Base-by-base conservation (phyloP, 108 stramenopile genomes). In the Nitzschia sp. region DNA sequence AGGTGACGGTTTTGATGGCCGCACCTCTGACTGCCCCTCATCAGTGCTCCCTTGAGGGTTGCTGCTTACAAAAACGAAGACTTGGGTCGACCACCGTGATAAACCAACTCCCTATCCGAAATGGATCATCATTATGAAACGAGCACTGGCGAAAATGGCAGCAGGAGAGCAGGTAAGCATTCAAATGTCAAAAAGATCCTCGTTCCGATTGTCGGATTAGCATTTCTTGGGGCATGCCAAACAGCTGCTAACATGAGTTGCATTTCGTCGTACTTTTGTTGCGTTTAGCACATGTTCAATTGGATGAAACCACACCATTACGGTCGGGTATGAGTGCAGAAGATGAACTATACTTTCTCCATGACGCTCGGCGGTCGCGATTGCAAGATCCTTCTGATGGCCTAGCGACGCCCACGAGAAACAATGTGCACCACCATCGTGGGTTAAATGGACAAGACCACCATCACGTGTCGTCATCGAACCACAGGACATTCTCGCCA, bases 301-400 rank as follows among this genome's bases (percentile, higher is more conserved):
- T n/a, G n/a, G n/a, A n/a, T n/a, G 38, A 42, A 42, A 6, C 6
- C 9, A 42, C 38, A 9, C 38, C 38, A 13, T 42, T 42, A 13
- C 6, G 13, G 9, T 51, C 49, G 4, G 4, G 17, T 51, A 5
- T 8, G 8, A 51, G 49, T 19, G 18, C 49, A 19, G 49, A 51
- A 19, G 49, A 51, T 51, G 49, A 51, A 19, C 49, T 51, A 5
- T 51, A 19, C 49, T 51, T 51, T n/a, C 21, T 21, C 49, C 49
- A 51, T n/a, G 49, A 51, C 21, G 49, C 21, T 19, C 49, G 49
- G n/a, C n/a, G n/a, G 38, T 42, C 15, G 38, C 15, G 15, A 8
- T 42, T 15, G 15, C n/a, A 42, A 42, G 15, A 42, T 8, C 15
- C 38, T 8, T 42, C 38, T 42, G 38, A 42, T 42, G 38, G 15